Conservation (phyloP, 2,329 filamentous ascomycete genomes). For the Paracamarosporium sp. region DNA sequence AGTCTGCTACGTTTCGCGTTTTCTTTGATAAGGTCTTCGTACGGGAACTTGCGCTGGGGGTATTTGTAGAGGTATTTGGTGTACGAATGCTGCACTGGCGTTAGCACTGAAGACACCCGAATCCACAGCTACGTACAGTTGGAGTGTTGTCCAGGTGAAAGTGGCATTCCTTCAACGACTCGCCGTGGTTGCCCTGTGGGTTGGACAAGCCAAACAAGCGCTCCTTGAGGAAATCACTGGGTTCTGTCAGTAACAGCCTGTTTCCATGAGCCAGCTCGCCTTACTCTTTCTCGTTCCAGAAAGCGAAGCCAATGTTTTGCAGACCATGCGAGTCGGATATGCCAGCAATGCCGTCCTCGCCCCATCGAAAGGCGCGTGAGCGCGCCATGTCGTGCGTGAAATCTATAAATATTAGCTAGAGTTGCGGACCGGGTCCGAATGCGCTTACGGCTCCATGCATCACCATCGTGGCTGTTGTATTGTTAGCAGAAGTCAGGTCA, state of each 20-base stretch:
- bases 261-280: constrained; percentile 32
- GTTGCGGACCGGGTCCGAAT: not conserved
- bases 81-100: constrained; percentile 78
- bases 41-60: constrained; percentile 89
- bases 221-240: constrained; percentile 90
- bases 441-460: constrained; percentile 91
- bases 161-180: constrained; percentile 95
- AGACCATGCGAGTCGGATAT: constrained; percentile 91
- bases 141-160: constrained; percentile 97
- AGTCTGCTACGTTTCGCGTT: constrained; percentile 78
- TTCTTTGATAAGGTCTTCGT: constrained; percentile 83
- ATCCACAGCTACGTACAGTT: constrained; percentile 54
- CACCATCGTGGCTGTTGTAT: constrained; percentile 71
- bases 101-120: constrained; percentile 44
- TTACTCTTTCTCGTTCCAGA: constrained; percentile 97
- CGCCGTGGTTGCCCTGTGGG: constrained; percentile 95
- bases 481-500: constrained; percentile 31
- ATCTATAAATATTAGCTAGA: constrained; percentile 61
- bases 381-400: constrained; percentile 93
- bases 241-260: constrained; percentile 47
- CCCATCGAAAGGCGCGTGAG: constrained; percentile 90
- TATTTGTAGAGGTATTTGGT: constrained; percentile 99
- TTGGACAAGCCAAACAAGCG: constrained; percentile 94
- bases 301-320: constrained; percentile 93
- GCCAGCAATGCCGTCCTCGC: constrained; percentile 95